A percentile compares a stretch with the other conserved stretches of the same genome.
These are phyloP conservation scores for Aeminium ludgeri DNA, from an alignment of 495 filamentous ascomycete genomes.

Conservation along the genomic window DNA sequence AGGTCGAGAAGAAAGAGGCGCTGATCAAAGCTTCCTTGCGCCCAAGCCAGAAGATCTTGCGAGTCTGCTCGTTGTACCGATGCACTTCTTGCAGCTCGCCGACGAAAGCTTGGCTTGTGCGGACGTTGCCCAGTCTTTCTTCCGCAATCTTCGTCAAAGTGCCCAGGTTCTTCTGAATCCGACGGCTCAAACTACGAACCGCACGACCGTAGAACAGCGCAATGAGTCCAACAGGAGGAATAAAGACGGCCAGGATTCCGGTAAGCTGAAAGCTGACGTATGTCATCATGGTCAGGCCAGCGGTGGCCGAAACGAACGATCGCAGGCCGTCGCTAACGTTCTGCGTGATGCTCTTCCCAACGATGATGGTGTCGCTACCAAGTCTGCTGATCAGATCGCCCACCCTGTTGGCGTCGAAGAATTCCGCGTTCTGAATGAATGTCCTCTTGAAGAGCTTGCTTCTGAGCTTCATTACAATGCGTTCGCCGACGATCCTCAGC, in stretches of 20 bases:
- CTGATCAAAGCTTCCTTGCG: conserved; percentile 70
- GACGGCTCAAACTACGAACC: conserved; percentile 71
- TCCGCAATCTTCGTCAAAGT: conserved; percentile 91
- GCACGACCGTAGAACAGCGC: conserved; percentile 81
- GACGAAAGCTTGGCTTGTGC: conserved; percentile 87
- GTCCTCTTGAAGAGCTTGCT: conserved; percentile 81
- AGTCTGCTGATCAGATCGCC: conserved; percentile 91
- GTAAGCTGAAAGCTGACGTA: conserved; percentile 88
- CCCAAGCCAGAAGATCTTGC: conserved; percentile 78
- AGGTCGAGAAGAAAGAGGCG: conserved; percentile 79
- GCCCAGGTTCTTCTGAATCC: conserved; percentile 84
- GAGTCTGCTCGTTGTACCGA: conserved; percentile 81
- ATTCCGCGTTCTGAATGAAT: conserved; percentile 89
- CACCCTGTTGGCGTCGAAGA: conserved; percentile 94
- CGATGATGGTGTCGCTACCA: conserved; percentile 89
- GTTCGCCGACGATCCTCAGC: conserved; percentile 85
- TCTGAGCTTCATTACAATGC: conserved; percentile 76
- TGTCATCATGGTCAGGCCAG: conserved; percentile 78
- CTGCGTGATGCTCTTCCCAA: conserved; percentile 95
- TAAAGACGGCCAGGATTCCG: conserved; percentile 65
- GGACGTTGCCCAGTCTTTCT: conserved; percentile 85
- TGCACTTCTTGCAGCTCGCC: conserved; percentile 79
- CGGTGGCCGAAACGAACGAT: conserved; percentile 68
- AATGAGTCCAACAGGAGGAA: conserved; percentile 79
- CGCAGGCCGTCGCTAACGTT: conserved; percentile 90